Base-by-base conservation (phyloP, 2,329 filamentous ascomycete species). In the Tolypocladium nubicola region DNA sequence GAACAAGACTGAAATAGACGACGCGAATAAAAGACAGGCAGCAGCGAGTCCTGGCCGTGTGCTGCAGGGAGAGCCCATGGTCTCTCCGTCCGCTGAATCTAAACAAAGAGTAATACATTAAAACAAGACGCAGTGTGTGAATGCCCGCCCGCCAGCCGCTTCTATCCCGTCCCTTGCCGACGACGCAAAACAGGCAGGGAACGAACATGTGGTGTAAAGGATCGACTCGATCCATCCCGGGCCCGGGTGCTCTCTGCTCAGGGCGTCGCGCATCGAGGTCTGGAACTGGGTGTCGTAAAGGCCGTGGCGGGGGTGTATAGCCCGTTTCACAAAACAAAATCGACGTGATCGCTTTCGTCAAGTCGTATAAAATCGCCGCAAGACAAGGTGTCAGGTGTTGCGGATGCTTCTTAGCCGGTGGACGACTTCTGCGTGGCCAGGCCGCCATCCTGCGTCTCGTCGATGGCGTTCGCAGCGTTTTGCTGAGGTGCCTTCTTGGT, bases 401-500 rank as follows among this genome's bases (percentile, higher is more conserved):
- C 23, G 7, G 8, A n/a, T n/a, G 39, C 16, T 5, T 40, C 4
- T 35, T 23, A 56, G 33, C 43, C 30, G 14, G 7, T 16, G 11
- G 53, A 37, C 14, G 53, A 14, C 11, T 13, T 37, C 30, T 43
- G 21, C n/a, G 33, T 56, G 33, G 43, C 14, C 38, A 19, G 35
- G 23, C 35, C 35, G 9, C 33, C 21, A n/a, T 35, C 52, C 41
- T 14, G 16, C 1, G 49, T 52, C 11, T 54, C 50, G 13, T 57
- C 39, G 5, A 30, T 35, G 10, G 35, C 35, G 13, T 43, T 41
- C 49, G 47, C 23, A 16, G 19, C 47, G 16, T 35, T 50, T 30
- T 50, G 47, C 19, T 50, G 19, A 30, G 47, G 47, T 3, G 47
- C 47, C 55, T 71, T 74, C 64, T 75, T 76, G 49, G 68, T 71